Evolutionary conservation across 164 flowering plant genomes (phyloP).

Genomic region (Taxillus chinensis): DNA sequence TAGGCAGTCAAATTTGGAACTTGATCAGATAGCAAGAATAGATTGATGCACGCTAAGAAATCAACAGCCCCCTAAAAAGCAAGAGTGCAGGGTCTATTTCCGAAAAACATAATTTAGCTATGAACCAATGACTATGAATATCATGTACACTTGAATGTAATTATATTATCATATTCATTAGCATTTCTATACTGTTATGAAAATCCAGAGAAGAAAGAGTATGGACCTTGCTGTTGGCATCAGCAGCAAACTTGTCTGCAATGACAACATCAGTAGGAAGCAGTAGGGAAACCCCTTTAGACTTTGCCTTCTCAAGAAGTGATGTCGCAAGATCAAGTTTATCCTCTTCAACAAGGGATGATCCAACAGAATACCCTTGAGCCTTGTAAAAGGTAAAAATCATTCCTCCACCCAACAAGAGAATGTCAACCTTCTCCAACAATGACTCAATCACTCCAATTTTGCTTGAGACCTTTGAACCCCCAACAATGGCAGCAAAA

Average conservation of each 20-base stretch:
- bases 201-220: neutral
- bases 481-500: constrained; percentile 93
- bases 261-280: constrained; percentile 79
- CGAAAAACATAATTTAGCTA: too few relatives aligned
- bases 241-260: constrained; percentile 80
- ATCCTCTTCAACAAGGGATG: constrained; percentile 89
- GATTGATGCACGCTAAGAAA: too few relatives aligned
- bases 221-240: constrained; percentile 74
- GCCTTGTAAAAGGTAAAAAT: constrained; percentile 92
- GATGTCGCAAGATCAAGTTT: constrained; percentile 71
- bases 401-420: constrained; percentile 84
- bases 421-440: constrained; percentile 62
- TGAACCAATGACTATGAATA: too few relatives aligned
- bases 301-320: constrained; percentile 74
- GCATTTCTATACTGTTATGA: neutral
- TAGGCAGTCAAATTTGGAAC: neutral
- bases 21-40: too few relatives aligned
- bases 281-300: constrained; percentile 65
- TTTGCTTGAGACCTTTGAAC: constrained; percentile 78
- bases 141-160: too few relatives aligned
- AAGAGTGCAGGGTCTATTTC: too few relatives aligned
- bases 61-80: too few relatives aligned
- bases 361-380: constrained; percentile 63
- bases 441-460: constrained; percentile 85
- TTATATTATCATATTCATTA: too few relatives aligned